Evolutionary conservation across 2,329 filamentous ascomycete genomes (phyloP).

Genomic region (Chrysoporthe cubensis): DNA sequence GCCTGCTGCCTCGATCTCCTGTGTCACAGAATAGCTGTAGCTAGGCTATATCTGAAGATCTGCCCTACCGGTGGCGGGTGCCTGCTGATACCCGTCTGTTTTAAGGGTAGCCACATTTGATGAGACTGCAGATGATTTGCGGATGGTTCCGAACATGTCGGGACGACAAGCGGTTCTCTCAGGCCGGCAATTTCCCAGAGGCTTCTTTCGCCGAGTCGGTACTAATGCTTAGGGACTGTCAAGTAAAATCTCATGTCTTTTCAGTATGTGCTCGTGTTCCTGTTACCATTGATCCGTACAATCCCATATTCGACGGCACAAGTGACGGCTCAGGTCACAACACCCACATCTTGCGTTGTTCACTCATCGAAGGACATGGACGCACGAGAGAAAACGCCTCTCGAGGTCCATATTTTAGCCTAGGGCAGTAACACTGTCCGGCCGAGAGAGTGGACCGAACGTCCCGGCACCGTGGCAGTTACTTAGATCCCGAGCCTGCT

Average conservation of each 20-base stretch:
- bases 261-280: constrained; percentile 2
- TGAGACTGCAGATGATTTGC: constrained; percentile 20
- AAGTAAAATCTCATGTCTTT: not conserved
- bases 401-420: not conserved
- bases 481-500: constrained; percentile 15
- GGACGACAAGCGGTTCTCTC: constrained; percentile 10
- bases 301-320: not conserved
- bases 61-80: constrained; percentile 5
- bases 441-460: not conserved
- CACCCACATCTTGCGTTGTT: not conserved
- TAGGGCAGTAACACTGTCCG: not conserved
- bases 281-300: too few relatives aligned
- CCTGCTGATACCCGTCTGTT: constrained; percentile 12
- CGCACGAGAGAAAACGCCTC: not conserved
- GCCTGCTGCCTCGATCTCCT: too few relatives aligned
- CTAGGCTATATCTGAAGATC: not conserved
- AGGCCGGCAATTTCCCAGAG: not conserved
- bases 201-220: not conserved
- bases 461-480: constrained; percentile 1
- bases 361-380: not conserved
- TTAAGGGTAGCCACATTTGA: constrained; percentile 15
- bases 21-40: not conserved
- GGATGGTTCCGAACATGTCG: constrained; percentile 7
- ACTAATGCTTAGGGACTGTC: not conserved
- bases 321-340: not conserved